Evolutionary conservation across 225 moss, liverwort and hornwort species (phyloP), one percentile per base, ranked within the genome.

Genomic region (Physcomitrellopsis africana): DNA sequence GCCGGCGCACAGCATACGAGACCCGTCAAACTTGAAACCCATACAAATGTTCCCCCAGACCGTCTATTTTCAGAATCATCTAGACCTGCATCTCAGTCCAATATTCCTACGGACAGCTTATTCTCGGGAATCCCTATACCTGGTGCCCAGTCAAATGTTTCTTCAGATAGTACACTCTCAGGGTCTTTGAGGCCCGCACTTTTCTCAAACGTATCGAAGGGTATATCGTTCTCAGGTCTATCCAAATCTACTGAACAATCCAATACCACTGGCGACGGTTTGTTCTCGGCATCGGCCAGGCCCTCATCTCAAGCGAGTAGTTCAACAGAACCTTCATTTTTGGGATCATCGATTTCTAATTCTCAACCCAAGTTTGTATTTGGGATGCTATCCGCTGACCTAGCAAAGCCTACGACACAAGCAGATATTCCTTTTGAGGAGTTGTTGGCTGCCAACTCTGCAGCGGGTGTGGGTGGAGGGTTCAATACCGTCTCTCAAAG

Each of bases 1-100:
- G 95, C 93, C 69, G 89, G 90, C 5, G 79, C 82, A 45, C 47
- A 68, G 9, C 76, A 55, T 63, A 10, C 22, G 37, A 76, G 76
- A 69, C 23, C 72, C 3, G 82, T 64, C 49, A 75, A 80, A 3
- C 63, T 82, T 27, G 79, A 65, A 55, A 74, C 74, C 55, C 81
- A 79, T 77, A 44, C 79, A 3, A 70, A 44, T 58, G 64, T 70
- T 63, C 51, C 60, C 32, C 22, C 79, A 19, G 77, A 69, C n/a
- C 46, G 24, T 54, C 44, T 60, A 3, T 73, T 72, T 60, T 69
- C 72, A 54, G 65, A 32, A 32, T 27, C 74, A n/a, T 73, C 67
- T 53, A 65, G 65, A 27, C 27, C 79, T 62, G 12, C 72, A 48
- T 29, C 68, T 72, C 70, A 73, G 16, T 22, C 51, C 0, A 67